Evolutionary conservation across 1,284 basidiomycete genomes (phyloP), one percentile per base, ranked within the genome.

Genomic region (Rhodotorula sp.): DNA sequence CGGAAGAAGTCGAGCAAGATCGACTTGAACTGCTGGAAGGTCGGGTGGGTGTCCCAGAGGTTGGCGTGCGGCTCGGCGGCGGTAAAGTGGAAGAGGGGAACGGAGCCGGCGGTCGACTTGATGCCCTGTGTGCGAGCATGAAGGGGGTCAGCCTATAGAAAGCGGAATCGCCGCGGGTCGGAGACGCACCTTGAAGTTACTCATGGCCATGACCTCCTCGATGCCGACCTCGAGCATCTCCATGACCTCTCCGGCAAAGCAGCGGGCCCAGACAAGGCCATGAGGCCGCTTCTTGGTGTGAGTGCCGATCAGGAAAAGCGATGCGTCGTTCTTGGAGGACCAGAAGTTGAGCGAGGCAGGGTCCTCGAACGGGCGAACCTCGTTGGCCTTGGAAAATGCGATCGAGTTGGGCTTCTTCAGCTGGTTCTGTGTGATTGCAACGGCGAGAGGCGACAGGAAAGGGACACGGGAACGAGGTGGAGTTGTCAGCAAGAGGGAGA

Each of bases 211-310:
- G 79, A 89, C 94, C 48, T 84, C 86, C 62, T 94, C 90, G 34
- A 99, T 88, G 10, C 94, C 94, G 32, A 97, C 83, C 83, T 99
- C 97, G 71, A 94, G 87, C 91, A 97, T 95, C 81, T 99, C 97
- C 79, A 99, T 84, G 34, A 98, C 88, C 78, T 88, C 85, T 41
- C 88, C 87, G 79, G 97, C 91, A 78, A 91, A 99, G 86, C 91
- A 94, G 66, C 97, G 84, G 22, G 90, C 90, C 79, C 97, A 89
- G 5, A 91, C 89, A 68, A 99, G 81, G 66, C 92, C 90, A 80
- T 98, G 87, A 25, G 95, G 95, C 65, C 95, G 85, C 82, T 99
- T 99, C 84, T 99, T 99, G 61, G 90, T 92, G 79, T 90, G 92
- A 79, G 95, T 91, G 2, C 93, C 96, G 55, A 98, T 85, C 22